A percentile compares a stretch with the other conserved stretches of the same genome.
Evolutionary conservation across 2,329 filamentous ascomycete species (phyloP).

Genomic region (Salinomyces thailandicus): DNA sequence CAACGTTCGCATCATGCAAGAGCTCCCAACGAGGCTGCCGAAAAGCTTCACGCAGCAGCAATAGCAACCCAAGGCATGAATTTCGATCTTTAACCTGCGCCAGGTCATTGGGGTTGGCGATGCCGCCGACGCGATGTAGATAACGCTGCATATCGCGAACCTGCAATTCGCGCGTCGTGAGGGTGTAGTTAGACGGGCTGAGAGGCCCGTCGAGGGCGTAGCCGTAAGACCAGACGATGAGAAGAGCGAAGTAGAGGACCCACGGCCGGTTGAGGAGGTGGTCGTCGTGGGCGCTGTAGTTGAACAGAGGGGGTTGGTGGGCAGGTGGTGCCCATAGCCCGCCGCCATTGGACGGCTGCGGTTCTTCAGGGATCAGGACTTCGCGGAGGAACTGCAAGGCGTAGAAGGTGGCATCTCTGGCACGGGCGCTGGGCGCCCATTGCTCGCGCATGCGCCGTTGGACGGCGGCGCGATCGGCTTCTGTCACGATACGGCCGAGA

Average conservation of each 20-base stretch:
- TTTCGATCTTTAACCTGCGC: constrained; percentile 66
- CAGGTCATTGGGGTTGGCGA: constrained; percentile 66
- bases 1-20: constrained; percentile 70
- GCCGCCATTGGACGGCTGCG: not conserved
- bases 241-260: constrained; percentile 85
- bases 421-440: constrained; percentile 83
- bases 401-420: constrained; percentile 85
- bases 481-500: constrained; percentile 73
- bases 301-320: constrained; percentile 28
- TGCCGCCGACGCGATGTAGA: constrained; percentile 59
- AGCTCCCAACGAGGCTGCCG: constrained; percentile 80
- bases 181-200: constrained; percentile 30
- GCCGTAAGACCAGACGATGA: constrained; percentile 93
- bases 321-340: no score
- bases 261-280: constrained; percentile 84
- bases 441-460: constrained; percentile 73
- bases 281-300: constrained; percentile 77
- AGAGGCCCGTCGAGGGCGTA: constrained; percentile 73
- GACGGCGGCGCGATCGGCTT: constrained; percentile 68
- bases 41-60: constrained; percentile 75
- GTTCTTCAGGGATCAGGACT: constrained; percentile 57
- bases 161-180: constrained; percentile 54
- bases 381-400: constrained; percentile 78
- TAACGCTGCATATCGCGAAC: constrained; percentile 70
- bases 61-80: constrained; percentile 66